Evolutionary conservation across 2,329 filamentous ascomycete genomes (phyloP).

Genomic region (Didymella glomerata): DNA sequence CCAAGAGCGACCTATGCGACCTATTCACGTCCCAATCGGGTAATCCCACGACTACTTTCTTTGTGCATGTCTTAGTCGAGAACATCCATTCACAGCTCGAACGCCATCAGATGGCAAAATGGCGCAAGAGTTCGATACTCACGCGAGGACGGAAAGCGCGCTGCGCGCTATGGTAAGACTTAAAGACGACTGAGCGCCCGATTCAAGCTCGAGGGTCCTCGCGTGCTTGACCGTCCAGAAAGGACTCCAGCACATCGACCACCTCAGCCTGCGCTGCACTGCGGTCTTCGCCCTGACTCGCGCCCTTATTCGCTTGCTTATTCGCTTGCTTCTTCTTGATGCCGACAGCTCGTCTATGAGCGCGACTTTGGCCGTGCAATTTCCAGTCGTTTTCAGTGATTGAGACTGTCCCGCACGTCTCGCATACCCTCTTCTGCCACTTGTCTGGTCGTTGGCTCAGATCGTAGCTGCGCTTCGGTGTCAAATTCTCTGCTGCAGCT

Average conservation of each 20-base stretch:
- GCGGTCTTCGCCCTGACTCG: background rate
- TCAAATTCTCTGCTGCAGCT: slow-evolving; percentile 65
- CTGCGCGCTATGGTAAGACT: background rate
- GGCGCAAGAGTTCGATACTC: background rate
- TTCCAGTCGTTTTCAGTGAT: slow-evolving; percentile 66
- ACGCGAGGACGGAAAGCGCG: background rate
- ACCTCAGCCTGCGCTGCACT: slow-evolving; percentile 25
- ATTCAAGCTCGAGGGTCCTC: background rate
- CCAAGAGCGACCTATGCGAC: slow-evolving; percentile 15
- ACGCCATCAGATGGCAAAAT: background rate
- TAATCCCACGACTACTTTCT: slow-evolving; percentile 16
- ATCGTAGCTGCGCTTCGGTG: slow-evolving; percentile 62
- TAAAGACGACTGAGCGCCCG: background rate
- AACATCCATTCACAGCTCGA: background rate
- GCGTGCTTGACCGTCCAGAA: slow-evolving; percentile 13
- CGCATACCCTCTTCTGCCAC: slow-evolving; percentile 69
- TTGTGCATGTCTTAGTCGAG: slow-evolving; percentile 3
- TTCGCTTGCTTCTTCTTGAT: slow-evolving; percentile 41
- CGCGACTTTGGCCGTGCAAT: slow-evolving; percentile 63
- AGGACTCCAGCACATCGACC: slow-evolving; percentile 37
- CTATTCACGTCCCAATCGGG: slow-evolving; percentile 22
- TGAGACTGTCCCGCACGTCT: slow-evolving; percentile 69
- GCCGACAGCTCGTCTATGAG: slow-evolving; percentile 57
- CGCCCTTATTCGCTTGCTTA: slow-evolving; percentile 25
- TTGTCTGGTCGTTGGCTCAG: slow-evolving; percentile 54